Percentiles rank a stretch among this genome's conserved stretches.
Conservation (phyloP, 2,329 filamentous ascomycete species). For the Neofusicoccum sp. region DNA sequence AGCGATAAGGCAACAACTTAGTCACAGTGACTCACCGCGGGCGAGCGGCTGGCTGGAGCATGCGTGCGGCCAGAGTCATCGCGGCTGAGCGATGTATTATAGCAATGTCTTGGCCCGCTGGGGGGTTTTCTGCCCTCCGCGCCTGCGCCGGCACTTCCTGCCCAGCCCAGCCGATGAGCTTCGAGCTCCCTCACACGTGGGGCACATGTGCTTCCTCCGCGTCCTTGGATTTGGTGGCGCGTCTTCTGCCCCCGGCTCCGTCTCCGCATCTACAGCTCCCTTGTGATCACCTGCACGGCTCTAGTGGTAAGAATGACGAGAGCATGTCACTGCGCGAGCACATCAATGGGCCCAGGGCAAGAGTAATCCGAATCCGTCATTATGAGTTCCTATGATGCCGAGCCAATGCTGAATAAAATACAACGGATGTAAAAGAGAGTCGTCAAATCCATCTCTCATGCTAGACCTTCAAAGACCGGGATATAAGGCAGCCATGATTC, state of each 20-base stretch:
- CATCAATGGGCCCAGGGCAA: not conserved
- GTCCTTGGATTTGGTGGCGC: slow-evolving; percentile 5
- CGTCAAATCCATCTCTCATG: slow-evolving; percentile 8
- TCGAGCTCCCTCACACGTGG: slow-evolving; percentile 15
- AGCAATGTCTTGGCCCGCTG: not conserved
- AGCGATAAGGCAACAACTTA: not conserved
- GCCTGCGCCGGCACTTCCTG: not conserved
- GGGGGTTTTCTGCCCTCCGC: not conserved
- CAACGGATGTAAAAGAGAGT: slow-evolving; percentile 10
- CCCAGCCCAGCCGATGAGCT: slow-evolving; percentile 1
- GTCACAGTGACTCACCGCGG: slow-evolving; percentile 4
- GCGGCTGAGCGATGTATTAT: not conserved
- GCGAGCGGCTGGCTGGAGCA: not conserved
- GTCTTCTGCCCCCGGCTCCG: not conserved
- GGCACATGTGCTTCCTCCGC: slow-evolving; percentile 7
- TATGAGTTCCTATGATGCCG: not conserved
- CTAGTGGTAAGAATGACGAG: too few species aligned
- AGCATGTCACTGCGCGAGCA: too few species aligned
- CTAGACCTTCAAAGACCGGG: slow-evolving; percentile 15
- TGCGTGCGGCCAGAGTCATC: not conserved
- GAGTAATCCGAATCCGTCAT: not conserved
- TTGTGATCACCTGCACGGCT: not conserved
- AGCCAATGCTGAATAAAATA: not conserved
- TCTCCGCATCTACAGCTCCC: not conserved
- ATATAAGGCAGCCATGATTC: slow-evolving; percentile 13